Evolutionary conservation across 2,329 filamentous ascomycete species (phyloP).

Genomic region (Colletotrichum phormii): DNA sequence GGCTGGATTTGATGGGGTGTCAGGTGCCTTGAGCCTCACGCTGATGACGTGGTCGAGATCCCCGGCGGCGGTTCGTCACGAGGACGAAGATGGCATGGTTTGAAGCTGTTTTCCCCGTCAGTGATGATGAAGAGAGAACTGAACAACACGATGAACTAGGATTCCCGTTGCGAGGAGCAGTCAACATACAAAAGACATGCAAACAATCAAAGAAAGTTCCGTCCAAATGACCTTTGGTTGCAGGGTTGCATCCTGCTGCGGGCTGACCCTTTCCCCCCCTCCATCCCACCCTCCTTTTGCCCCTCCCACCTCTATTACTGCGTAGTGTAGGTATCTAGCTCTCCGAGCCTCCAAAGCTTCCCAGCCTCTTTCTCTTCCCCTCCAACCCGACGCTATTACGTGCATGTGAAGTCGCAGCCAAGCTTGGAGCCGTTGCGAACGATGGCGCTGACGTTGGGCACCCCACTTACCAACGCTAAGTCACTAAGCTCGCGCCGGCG

Average conservation of each 20-base stretch:
- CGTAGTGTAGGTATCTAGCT: not conserved
- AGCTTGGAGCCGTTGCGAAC: not conserved
- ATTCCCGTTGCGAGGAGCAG: not conserved
- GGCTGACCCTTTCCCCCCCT: not conserved
- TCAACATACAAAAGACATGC: not conserved
- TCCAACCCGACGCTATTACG: not conserved
- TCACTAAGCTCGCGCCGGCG: not conserved
- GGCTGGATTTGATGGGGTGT: not conserved
- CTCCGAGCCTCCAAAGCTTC: not conserved
- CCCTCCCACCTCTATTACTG: not conserved
- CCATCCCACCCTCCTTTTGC: not conserved
- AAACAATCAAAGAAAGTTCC: not conserved
- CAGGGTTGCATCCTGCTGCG: slow-evolving; percentile 23
- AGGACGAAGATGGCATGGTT: not conserved
- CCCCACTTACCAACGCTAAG: not conserved
- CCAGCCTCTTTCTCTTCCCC: not conserved
- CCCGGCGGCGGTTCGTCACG: not conserved
- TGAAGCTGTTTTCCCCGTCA: not conserved
- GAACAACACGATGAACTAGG: not conserved
- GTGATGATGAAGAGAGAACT: not conserved
- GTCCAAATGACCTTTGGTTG: slow-evolving; percentile 9
- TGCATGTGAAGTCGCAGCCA: slow-evolving; percentile 18
- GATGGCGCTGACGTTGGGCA: not conserved
- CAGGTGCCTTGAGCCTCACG: not conserved
- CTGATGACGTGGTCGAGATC: slow-evolving; percentile 9